A percentile compares a stretch with the other conserved stretches of the same genome.
phyloP scores from a whole-genome alignment of 192 early-diverging fungal species.

The Umbelopsis sp. region DNA sequence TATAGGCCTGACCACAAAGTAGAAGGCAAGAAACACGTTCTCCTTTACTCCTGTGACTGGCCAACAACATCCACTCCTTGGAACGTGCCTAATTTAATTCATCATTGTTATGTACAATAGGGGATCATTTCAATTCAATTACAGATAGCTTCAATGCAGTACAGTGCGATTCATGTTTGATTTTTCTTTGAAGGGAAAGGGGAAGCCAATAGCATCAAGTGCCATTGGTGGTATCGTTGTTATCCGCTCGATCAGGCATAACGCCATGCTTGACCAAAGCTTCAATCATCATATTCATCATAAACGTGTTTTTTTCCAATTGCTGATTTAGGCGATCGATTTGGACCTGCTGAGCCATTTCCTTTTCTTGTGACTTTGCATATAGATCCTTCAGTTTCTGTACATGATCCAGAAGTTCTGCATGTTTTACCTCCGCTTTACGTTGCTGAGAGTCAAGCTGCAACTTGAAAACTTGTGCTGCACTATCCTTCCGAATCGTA shows the following conservation, averaged over 20 bases:
- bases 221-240: not conserved
- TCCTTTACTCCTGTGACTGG: not conserved
- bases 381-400: not conserved
- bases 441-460: not conserved
- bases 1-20: no score
- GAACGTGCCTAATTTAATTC: slow-evolving; percentile 8
- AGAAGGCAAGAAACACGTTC: not conserved
- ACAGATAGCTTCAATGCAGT: not conserved
- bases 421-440: not conserved
- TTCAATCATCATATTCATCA: not conserved
- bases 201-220: no score
- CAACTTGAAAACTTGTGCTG: not conserved
- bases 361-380: not conserved
- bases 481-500: not conserved
- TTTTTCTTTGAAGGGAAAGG: not conserved
- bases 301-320: not conserved
- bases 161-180: not conserved
- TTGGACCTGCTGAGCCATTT: not conserved
- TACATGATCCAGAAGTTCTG: not conserved
- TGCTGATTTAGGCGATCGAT: not conserved
- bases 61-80: not conserved
- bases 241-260: not conserved
- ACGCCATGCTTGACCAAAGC: not conserved
- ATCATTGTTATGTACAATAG: slow-evolving; percentile 20
- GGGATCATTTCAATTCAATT: slow-evolving; percentile 5